phyloP scores from a whole-genome alignment of 306 rosid species.

The Quercus gilva region DNA sequence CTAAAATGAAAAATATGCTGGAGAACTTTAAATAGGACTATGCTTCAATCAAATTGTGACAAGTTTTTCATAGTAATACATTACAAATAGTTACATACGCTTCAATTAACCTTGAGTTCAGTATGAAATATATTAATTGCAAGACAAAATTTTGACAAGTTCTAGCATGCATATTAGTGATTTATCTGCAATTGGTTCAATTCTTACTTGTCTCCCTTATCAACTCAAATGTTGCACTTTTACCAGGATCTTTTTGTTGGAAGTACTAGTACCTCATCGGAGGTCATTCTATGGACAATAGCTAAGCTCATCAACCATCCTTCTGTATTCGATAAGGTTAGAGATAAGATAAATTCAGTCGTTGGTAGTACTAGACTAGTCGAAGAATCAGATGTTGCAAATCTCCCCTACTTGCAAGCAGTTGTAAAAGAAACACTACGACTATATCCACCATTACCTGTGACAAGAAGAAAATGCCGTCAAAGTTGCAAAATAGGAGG shows the following conservation, averaged over 20 bases:
- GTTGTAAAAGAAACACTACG: conserved; percentile 46
- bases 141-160: too few species aligned
- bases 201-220: neutral
- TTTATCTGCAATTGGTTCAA: neutral
- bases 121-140: neutral
- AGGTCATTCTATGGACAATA: conserved; percentile 53
- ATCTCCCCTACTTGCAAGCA: conserved; percentile 38
- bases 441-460: conserved; percentile 31
- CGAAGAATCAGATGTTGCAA: neutral
- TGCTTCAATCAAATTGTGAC: too few species aligned
- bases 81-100: too few species aligned
- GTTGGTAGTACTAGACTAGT: too few species aligned
- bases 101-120: neutral
- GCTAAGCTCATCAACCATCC: conserved; percentile 52
- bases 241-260: conserved; percentile 44
- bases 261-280: conserved; percentile 45
- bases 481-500: conserved; percentile 38
- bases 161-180: neutral
- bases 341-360: neutral
- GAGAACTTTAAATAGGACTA: too few species aligned
- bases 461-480: neutral
- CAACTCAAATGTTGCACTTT: neutral
- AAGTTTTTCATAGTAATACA: too few species aligned
- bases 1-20: too few species aligned
- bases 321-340: conserved; percentile 26